Evolutionary conservation across 2,329 filamentous ascomycete species (phyloP).

Genomic region (Colletotrichum horii): DNA sequence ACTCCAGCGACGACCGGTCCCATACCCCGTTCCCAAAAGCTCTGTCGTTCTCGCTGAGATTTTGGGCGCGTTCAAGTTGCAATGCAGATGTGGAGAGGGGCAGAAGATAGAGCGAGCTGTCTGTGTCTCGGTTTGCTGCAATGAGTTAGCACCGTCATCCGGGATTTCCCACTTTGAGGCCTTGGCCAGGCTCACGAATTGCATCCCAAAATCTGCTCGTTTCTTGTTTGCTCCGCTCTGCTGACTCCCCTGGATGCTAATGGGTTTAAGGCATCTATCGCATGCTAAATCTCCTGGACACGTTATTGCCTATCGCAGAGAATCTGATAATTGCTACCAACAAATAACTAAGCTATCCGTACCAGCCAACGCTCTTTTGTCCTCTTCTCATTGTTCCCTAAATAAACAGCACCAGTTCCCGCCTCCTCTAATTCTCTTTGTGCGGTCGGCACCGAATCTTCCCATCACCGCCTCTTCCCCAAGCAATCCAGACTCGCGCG

Average conservation of each 20-base stretch:
- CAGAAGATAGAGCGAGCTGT: not conserved
- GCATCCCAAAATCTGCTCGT: not conserved
- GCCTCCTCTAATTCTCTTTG: not conserved
- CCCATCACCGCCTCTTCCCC: not conserved
- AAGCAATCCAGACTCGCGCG: not conserved
- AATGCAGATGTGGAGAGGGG: not conserved
- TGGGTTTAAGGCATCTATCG: not conserved
- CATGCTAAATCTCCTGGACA: not conserved
- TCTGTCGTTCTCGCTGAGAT: not conserved
- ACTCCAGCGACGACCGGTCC: not conserved
- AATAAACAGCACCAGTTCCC: not conserved
- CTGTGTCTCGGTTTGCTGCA: slow-evolving; percentile 15
- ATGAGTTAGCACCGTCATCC: slow-evolving; percentile 4
- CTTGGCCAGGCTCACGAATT: not conserved
- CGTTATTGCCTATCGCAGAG: not conserved
- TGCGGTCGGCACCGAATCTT: not conserved
- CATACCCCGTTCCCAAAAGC: not conserved
- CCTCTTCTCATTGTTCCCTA: not conserved
- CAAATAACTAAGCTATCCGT: not conserved
- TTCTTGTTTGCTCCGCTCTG: not conserved
- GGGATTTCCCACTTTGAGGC: not conserved
- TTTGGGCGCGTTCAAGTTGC: not conserved
- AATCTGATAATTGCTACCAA: not conserved
- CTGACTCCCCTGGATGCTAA: not conserved
- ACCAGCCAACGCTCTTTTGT: not conserved